These are phyloP conservation scores for Holtermannia corniformis DNA, from an alignment of 768 basidiomycete species.

Conservation along the genomic window DNA sequence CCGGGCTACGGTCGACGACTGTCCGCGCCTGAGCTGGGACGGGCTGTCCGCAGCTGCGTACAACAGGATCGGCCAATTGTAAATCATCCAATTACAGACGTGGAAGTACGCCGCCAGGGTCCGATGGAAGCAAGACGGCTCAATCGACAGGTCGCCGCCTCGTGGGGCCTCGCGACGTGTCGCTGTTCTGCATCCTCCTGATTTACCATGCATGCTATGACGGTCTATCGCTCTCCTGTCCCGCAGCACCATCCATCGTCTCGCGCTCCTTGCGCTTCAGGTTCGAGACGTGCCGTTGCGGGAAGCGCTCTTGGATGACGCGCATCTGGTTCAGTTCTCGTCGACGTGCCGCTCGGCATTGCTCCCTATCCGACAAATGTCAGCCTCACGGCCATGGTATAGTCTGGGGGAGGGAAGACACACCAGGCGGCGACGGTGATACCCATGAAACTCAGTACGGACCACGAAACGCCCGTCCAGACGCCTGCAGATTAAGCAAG, in stretches of 20 bases:
- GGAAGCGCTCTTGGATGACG: constrained; percentile 34
- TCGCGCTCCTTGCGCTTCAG: constrained; percentile 14
- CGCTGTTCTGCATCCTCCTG: no score
- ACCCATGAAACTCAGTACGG: constrained; percentile 31
- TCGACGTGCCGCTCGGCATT: constrained; percentile 31
- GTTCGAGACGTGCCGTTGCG: constrained; percentile 39
- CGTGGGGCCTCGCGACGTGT: no score
- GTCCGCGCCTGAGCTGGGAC: no score
- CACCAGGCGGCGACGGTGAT: constrained; percentile 33
- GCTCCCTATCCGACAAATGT: constrained; percentile 20
- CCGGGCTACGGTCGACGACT: no score
- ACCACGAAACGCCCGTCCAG: constrained; percentile 26
- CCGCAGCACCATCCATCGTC: background rate
- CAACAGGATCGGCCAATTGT: no score
- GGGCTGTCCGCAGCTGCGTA: no score
- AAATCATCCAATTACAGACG: no score
- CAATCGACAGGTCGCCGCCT: no score
- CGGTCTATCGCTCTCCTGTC: no score
- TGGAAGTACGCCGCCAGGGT: no score
- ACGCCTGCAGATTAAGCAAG: background rate
- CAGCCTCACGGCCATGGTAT: background rate
- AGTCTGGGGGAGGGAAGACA: constrained; percentile 1
- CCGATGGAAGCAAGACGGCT: no score
- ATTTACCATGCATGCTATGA: no score
- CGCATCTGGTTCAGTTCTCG: constrained; percentile 33